Conservation (phyloP, 257 asterid genomes). For the Gentiana dahurica region DNA sequence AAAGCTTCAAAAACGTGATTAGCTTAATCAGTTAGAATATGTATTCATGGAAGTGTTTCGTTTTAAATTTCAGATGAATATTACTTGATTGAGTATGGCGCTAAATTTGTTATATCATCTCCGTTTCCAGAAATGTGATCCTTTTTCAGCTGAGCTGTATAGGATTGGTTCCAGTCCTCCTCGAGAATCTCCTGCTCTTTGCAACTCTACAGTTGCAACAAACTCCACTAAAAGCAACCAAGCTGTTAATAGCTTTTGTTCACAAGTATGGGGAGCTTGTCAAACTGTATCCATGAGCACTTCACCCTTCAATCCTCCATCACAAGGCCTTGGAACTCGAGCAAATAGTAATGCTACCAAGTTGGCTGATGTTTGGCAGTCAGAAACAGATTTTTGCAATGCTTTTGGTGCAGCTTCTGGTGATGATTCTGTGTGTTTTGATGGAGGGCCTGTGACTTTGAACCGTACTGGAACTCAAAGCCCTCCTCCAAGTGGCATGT, state of each 20-base stretch:
- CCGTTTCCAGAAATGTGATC: constrained; percentile 76
- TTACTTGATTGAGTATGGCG: too few species aligned
- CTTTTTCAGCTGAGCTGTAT: constrained; percentile 63
- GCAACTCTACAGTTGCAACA: constrained; percentile 56
- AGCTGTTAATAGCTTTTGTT: constrained; percentile 43
- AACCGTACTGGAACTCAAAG: constrained; percentile 26
- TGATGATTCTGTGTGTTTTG: constrained; percentile 44
- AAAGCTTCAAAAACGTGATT: too few species aligned
- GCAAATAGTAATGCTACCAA: constrained; percentile 4
- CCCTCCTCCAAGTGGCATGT: constrained; percentile 55
- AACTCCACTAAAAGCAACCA: constrained; percentile 41
- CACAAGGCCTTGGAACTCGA: constrained; percentile 39
- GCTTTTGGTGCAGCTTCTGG: constrained; percentile 64
- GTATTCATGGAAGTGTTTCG: background rate
- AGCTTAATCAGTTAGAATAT: too few species aligned
- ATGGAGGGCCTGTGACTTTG: constrained; percentile 42
- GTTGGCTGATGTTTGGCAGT: constrained; percentile 55
- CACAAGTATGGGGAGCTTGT: constrained; percentile 66
- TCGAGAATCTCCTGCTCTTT: constrained; percentile 54
- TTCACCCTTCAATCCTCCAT: constrained; percentile 52
- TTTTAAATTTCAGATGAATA: background rate
- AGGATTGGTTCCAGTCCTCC: constrained; percentile 26
- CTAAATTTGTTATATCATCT: background rate
- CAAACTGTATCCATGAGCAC: constrained; percentile 46
- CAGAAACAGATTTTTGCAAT: constrained; percentile 58